Evolutionary conservation across 164 flowering plant species (phyloP), one percentile per base, ranked within the genome.

Genomic region (Stephania cephalantha): DNA sequence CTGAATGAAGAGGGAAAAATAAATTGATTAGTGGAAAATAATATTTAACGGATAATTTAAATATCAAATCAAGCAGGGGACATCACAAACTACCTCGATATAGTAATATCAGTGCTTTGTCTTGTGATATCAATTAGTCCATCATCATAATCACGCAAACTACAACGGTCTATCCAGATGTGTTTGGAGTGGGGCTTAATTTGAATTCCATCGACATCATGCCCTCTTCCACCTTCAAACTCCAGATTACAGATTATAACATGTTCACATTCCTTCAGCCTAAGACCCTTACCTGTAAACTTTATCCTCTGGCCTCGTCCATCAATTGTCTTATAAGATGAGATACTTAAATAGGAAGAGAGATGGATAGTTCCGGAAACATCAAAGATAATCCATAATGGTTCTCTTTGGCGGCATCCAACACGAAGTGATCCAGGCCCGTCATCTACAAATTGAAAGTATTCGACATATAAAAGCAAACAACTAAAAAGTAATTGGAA

Each of bases 81-180:
- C 8, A 45, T 77, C 71, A 69, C 1, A 64, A n/a, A 61, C 50
- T 68, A 89, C 97, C 97, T 85, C 22, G 98, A 92, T 30, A 94
- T 50, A 64, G 97, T 94, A 53, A 94, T 88, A 77, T 94, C 92
- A 7, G 95, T 94, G 84, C 94, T 90, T 80, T 77, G 84, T 30
- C 92, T 77, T n/a, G 97, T 88, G 78, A 92, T 90, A 82, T 94
- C 98, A 18, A 94, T 91, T 35, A 92, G 85, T 17, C 97, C 96
- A 85, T 93, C 98, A 75, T 86, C 89, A 79, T 86, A 93, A 78
- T 89, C 95, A 72, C 85, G 81, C 42, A 94, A 87, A 79, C 93
- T 90, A 80, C 98, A 92, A 15, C 97, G 87, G 68, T 92, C 98
- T 22, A 94, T 91, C 98, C 97, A 94, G 46, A 94, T 92, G 78